A percentile compares a stretch with the other conserved stretches of the same genome.
Evolutionary conservation across 2,329 filamentous ascomycete species (phyloP).

Genomic region (Diatrype stigma): DNA sequence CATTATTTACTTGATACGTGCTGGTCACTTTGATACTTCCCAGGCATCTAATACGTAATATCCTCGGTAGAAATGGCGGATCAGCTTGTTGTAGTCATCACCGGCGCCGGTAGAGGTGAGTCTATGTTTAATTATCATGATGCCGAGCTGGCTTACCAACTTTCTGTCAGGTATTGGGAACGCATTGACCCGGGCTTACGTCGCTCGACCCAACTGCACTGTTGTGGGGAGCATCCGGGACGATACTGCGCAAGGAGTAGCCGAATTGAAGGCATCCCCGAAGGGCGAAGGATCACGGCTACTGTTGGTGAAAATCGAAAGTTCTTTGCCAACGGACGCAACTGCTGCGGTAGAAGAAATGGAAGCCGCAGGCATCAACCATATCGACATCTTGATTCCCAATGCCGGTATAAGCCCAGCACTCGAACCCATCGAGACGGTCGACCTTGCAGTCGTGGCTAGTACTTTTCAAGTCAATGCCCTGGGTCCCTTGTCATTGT

Average conservation of each 20-base stretch:
- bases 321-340: constrained; percentile 18
- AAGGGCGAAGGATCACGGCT: constrained; percentile 18
- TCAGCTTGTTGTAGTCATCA: constrained; percentile 4
- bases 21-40: no score
- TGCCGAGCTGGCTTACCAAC: neutral
- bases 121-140: neutral
- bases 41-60: no score
- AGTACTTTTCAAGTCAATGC: constrained; percentile 23
- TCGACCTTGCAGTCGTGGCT: constrained; percentile 22
- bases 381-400: constrained; percentile 30
- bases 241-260: constrained; percentile 14
- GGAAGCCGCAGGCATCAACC: constrained; percentile 17
- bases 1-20: no score
- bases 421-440: constrained; percentile 22
- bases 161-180: constrained; percentile 28
- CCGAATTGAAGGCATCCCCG: constrained; percentile 18
- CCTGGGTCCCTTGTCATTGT: constrained; percentile 23
- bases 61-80: no score
- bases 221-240: constrained; percentile 36
- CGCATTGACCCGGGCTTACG: constrained; percentile 22
- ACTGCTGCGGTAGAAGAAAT: constrained; percentile 21
- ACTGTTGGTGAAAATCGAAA: constrained; percentile 28
- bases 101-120: constrained; percentile 6
- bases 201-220: constrained; percentile 29
- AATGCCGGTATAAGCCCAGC: constrained; percentile 28